Evolutionary conservation across 306 rosid genomes (phyloP).

Genomic region (Astragalus glycyphyllos): DNA sequence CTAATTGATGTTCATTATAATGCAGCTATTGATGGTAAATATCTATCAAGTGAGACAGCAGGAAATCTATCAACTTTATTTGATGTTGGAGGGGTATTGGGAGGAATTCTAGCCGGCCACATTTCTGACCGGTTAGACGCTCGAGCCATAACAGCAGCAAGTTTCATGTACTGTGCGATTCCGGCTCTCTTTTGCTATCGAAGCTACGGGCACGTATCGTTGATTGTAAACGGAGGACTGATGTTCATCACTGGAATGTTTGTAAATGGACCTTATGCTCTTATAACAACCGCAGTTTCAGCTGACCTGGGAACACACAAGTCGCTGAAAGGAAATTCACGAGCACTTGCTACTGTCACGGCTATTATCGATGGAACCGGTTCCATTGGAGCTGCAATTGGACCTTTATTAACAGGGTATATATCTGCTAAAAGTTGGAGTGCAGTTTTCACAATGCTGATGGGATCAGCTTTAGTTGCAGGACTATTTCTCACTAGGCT

Average conservation of each 20-base stretch:
- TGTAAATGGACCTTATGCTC: conserved; percentile 97
- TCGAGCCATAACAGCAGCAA: conserved; percentile 98
- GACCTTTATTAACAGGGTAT: conserved; percentile 89
- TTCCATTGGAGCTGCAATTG: conserved; percentile 95
- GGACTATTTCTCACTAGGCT: conserved; percentile 91
- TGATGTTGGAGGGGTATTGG: conserved; percentile 93
- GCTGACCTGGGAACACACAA: conserved; percentile 97
- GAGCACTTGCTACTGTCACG: conserved; percentile 95
- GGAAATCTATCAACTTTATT: conserved; percentile 89
- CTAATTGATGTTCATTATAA: conserved; percentile 38
- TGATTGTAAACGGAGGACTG: conserved; percentile 58
- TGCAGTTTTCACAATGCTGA: conserved; percentile 88
- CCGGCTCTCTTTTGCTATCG: conserved; percentile 92
- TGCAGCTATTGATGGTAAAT: conserved; percentile 92
- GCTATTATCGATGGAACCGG: conserved; percentile 98
- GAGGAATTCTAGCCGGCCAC: conserved; percentile 96
- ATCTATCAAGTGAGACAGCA: conserved; percentile 75
- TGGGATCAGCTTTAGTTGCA: conserved; percentile 87
- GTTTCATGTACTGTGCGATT: conserved; percentile 98
- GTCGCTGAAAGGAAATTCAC: conserved; percentile 79
- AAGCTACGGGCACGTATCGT: conserved; percentile 71
- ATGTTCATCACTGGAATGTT: conserved; percentile 95
- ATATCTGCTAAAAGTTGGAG: conserved; percentile 86
- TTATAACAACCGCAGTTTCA: conserved; percentile 95
- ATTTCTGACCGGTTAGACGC: conserved; percentile 84